Conservation (phyloP, 129 eudicot species). For the Silybum marianum region DNA sequence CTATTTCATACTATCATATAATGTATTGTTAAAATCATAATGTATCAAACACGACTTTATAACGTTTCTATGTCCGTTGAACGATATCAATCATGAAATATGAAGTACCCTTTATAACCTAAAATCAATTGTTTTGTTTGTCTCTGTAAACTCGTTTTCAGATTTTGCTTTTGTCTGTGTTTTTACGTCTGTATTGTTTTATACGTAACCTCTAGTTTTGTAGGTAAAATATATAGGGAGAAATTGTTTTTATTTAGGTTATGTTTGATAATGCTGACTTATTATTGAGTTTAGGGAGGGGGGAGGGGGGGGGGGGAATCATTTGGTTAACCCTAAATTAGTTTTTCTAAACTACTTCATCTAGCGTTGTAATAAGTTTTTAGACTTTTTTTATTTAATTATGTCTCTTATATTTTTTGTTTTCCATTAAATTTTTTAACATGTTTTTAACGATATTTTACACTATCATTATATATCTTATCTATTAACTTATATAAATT, state of each 20-base stretch:
- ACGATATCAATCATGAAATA: neutral
- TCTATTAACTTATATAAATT: no score
- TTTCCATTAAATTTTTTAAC: no score
- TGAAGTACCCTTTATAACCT: neutral
- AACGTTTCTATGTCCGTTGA: neutral
- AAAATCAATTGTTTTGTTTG: neutral
- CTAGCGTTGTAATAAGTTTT: neutral
- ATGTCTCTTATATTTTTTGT: neutral
- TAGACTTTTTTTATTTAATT: no score
- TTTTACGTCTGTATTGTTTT: neutral
- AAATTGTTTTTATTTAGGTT: neutral
- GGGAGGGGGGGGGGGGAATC: no score
- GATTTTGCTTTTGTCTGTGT: neutral
- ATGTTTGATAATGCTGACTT: neutral
- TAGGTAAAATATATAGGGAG: neutral
- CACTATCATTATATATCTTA: no score
- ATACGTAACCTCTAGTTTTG: neutral
- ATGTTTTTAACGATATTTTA: neutral
- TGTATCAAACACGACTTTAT: neutral
- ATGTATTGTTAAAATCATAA: neutral
- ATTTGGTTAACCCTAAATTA: neutral
- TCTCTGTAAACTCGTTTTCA: neutral
- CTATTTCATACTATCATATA: neutral
- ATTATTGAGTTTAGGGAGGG: neutral
- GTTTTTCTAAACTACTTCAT: neutral